These are phyloP conservation scores for Metschnikowia gelsemii DNA, from an alignment of 805 yeast genomes.

Conservation along the genomic window DNA sequence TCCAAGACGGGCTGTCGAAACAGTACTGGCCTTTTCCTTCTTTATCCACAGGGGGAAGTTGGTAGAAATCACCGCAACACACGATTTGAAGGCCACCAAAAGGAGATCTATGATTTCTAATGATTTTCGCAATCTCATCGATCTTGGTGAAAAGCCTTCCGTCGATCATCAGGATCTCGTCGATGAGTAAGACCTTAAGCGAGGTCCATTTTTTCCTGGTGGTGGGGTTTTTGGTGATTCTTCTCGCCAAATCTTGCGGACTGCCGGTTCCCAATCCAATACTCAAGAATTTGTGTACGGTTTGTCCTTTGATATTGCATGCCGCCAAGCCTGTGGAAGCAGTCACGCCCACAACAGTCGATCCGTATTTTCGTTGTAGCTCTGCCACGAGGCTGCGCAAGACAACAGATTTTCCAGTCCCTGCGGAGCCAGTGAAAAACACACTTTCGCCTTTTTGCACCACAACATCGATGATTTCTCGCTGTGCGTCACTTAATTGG, in stretches of 20 bases:
- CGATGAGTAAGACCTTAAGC: conserved; percentile 62
- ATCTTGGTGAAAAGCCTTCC: conserved; percentile 64
- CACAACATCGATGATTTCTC: conserved; percentile 48
- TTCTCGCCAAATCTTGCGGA: conserved; percentile 45
- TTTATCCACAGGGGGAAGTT: conserved; percentile 69
- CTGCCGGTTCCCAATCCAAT: conserved; percentile 69
- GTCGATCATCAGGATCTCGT: conserved; percentile 81
- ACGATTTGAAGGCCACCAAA: conserved; percentile 82
- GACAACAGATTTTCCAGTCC: conserved; percentile 95
- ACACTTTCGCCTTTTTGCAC: conserved; percentile 60
- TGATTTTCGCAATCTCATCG: conserved; percentile 53
- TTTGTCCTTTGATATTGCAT: conserved; percentile 75
- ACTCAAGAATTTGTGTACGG: conserved; percentile 75
- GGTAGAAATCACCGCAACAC: conserved; percentile 80
- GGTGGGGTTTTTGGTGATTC: conserved; percentile 52
- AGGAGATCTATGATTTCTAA: conserved; percentile 48
- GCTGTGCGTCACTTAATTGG: conserved; percentile 43
- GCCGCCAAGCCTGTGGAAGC: conserved; percentile 88
- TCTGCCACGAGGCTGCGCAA: conserved; percentile 60
- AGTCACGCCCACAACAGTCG: conserved; percentile 60
- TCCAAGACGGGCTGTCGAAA: conserved; percentile 67
- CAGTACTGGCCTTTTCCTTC: conserved; percentile 47
- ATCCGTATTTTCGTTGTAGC: conserved; percentile 45
- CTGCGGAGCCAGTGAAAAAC: conserved; percentile 97
- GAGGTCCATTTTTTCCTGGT: conserved; percentile 54